Evolutionary conservation across 225 moss, liverwort and hornwort genomes (phyloP), one percentile per base, ranked within the genome.

Genomic region (Straminergon stramineum): DNA sequence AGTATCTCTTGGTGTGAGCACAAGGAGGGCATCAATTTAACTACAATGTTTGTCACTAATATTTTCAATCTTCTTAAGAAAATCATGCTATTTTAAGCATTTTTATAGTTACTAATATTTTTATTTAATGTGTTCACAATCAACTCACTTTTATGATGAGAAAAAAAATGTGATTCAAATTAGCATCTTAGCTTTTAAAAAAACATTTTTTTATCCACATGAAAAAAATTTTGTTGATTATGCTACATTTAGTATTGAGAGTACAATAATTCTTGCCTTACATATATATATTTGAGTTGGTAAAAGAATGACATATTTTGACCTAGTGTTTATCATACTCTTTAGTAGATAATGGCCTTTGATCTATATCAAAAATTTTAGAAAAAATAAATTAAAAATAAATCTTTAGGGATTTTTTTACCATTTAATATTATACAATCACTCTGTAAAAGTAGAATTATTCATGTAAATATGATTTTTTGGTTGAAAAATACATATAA

Each of bases 381-480:
- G 10, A 43, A 27, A 26, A 27, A 74, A 39, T 1, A 31, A 27
- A 28, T 45, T 39, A 8, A 45, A 45, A 24, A 13, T 9, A 7
- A 45, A 74, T 27, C 8, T 73, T 27, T 41, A 8, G 1, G 9
- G 1, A 5, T 10, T 28, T 16, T 0, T 74, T 45, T 74, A 4
- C 0, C 45, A 1, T 28, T 17, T 2, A 9, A 28, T 43, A 5
- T 3, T 45, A 43, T 17, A 17, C 9, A 9, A 43, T 28, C 1
- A 16, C 2, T 45, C 28, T 28, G 6, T 13, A 3, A 74, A 16
- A 28, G 17, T 45, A 27, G 0, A 74, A 16, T 74, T 17, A 43
- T 17, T 45, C 17, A 17, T 28, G 3, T 28, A 28, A 45, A 74
- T 74, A 45, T 74, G 28, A 41, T 41, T 8, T 28, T 74, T 17